Base-by-base conservation (phyloP, 352 stramenopile genomes). In the Phytophthora sansomeana region DNA sequence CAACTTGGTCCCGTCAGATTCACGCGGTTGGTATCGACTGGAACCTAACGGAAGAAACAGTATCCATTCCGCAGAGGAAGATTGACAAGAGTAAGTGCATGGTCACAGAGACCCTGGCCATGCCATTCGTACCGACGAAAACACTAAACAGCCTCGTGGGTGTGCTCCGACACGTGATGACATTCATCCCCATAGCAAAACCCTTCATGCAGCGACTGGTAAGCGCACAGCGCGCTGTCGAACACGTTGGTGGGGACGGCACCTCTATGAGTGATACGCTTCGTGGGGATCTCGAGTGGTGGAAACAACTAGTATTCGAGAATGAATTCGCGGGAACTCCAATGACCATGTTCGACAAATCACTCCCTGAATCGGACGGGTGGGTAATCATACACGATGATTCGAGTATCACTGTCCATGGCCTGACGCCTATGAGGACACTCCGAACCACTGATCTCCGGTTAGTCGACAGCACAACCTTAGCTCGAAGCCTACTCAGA, bases 21-120 rank as follows among this genome's bases (percentile, higher is more conserved):
- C 42, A 61, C 32, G 53, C 53, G 2, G 42, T 61, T 5, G 53
- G 39, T 4, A 61, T 52, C 19, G 53, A 53, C 41, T 44, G 53
- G 53, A 52, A 46, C 19, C 35, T 61, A 10, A 10, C 53, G 11
- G 30, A 33, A 4, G n/a, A 24, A 21, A 13, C 10, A 6, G 17
- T 54, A 7, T 28, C 53, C 7, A 53, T 61, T 38, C 53, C 53
- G 1, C 41, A 52, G 53, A 44, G 53, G 29, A 47, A 61, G 16
- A 46, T 61, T 5, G 38, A 46, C 41, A 61, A 61, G 19, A 44
- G 14, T 1, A 51, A 38, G 11, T 10, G 14, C 19, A 28, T 50
- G 2, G 13, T 58, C 14, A 4, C 36, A 4, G 50, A 58, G 35
- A 38, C 14, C 0, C 21, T 47, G 11, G 8, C 8, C 4, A 35